Conservation (phyloP, 805 yeast genomes). For the Candida nitratophila region DNA sequence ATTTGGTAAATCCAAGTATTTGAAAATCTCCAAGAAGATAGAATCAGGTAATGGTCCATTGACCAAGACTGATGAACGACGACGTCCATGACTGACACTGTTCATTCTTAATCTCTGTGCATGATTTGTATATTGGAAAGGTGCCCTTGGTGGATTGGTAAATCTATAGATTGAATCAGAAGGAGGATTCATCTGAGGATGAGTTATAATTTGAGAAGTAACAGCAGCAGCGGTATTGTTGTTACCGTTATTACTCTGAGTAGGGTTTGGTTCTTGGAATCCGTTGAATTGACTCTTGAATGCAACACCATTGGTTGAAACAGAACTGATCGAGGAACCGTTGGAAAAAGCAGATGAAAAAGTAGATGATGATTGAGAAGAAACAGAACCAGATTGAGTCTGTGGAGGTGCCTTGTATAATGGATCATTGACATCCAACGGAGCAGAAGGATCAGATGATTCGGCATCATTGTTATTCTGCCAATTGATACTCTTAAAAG, state of each 20-base stretch:
- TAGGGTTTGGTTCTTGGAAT: not conserved
- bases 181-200: constrained; percentile 21
- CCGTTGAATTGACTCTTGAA: not conserved
- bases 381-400: not conserved
- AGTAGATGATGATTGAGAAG: not conserved
- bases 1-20: constrained; percentile 45
- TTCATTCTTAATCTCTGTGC: constrained; percentile 46
- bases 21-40: constrained; percentile 46
- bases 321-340: not conserved
- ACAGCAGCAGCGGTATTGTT: too few species aligned
- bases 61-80: constrained; percentile 52
- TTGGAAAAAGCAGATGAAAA: not conserved
- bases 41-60: constrained; percentile 59
- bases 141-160: constrained; percentile 8
- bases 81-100: constrained; percentile 31
- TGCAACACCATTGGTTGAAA: not conserved
- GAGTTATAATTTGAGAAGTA: not conserved
- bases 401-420: not conserved
- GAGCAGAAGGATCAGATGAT: not conserved
- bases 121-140: constrained; percentile 49
- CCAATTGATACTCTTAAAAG: constrained; percentile 15
- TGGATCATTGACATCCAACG: constrained; percentile 9
- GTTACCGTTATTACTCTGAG: too few species aligned
- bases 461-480: not conserved
- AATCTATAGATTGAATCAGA: constrained; percentile 21